Evolutionary conservation across 495 filamentous ascomycete genomes (phyloP).

Genomic region (Pseudoneurospora amorphoporcata): DNA sequence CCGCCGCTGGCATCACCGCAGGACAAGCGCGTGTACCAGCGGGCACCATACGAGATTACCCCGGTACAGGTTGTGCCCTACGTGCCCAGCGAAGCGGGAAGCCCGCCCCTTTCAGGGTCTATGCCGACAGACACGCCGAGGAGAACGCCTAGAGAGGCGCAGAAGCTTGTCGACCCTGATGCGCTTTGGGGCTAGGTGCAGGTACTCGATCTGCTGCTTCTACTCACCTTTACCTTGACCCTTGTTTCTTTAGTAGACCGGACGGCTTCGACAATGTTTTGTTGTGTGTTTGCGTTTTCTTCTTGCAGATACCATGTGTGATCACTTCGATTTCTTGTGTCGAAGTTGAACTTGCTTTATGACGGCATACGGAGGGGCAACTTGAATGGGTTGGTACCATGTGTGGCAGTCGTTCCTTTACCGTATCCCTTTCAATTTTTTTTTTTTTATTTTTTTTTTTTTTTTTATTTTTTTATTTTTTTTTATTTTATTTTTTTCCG

Average conservation of each 20-base stretch:
- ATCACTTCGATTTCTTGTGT: background rate
- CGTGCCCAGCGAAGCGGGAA: constrained; percentile 1
- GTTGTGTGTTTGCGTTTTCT: background rate
- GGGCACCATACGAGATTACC: constrained; percentile 3
- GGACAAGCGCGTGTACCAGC: constrained; percentile 10
- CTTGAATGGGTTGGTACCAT: background rate
- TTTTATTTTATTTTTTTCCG: no score
- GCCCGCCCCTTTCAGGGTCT: background rate
- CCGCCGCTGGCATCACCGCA: constrained; percentile 7
- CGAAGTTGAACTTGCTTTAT: background rate
- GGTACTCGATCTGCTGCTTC: background rate
- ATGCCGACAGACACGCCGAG: background rate
- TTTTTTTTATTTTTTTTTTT: background rate
- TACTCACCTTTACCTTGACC: background rate
- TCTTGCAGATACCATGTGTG: background rate
- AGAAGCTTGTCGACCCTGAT: constrained; percentile 10
- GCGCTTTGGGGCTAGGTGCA: constrained; percentile 6
- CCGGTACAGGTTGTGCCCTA: constrained; percentile 4
- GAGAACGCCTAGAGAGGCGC: background rate
- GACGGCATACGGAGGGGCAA: background rate
- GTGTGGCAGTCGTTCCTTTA: background rate
- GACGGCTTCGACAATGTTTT: background rate
- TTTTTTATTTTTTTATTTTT: no score
- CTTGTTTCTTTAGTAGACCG: background rate
- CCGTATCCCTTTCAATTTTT: background rate